phyloP scores from a whole-genome alignment of 441 rosid species.

The Erysimum pusillum region DNA sequence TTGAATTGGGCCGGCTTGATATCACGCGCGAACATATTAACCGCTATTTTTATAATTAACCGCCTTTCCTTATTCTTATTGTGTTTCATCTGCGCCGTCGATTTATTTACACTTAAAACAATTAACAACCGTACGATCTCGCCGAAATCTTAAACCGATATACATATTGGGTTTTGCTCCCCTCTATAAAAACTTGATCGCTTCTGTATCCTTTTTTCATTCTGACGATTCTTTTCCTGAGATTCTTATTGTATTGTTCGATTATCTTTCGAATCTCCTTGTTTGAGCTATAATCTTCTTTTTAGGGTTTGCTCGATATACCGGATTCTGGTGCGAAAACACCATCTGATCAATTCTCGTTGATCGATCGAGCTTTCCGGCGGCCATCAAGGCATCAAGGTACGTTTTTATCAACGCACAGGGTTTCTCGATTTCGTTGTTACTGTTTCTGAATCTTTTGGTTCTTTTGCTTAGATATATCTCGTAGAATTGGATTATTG shows the following conservation, averaged over 20 bases:
- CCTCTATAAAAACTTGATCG: slow-evolving; percentile 18
- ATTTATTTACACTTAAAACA: neutral
- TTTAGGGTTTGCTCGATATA: slow-evolving; percentile 18
- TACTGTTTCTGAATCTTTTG: neutral
- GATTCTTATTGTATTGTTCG: neutral
- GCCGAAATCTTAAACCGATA: neutral
- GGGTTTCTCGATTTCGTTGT: slow-evolving; percentile 5
- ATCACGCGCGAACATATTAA: slow-evolving; percentile 15
- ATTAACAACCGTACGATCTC: slow-evolving; percentile 24
- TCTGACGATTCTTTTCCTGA: neutral
- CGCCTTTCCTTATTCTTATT: slow-evolving; percentile 9
- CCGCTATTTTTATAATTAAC: slow-evolving; percentile 14
- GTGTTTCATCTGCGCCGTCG: slow-evolving; percentile 13
- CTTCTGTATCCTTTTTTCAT: neutral
- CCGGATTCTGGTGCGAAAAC: too few species aligned
- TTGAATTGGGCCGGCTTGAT: too few species aligned
- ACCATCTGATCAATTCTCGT: neutral
- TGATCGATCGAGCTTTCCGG: neutral
- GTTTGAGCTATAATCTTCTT: neutral
- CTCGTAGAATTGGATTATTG: neutral
- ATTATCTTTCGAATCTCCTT: neutral
- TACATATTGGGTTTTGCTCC: slow-evolving; percentile 13
- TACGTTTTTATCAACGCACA: neutral
- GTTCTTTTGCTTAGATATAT: neutral
- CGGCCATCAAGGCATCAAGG: slow-evolving; percentile 24